Conservation (phyloP, 345 rosid genomes). For the Melaleuca alternifolia region DNA sequence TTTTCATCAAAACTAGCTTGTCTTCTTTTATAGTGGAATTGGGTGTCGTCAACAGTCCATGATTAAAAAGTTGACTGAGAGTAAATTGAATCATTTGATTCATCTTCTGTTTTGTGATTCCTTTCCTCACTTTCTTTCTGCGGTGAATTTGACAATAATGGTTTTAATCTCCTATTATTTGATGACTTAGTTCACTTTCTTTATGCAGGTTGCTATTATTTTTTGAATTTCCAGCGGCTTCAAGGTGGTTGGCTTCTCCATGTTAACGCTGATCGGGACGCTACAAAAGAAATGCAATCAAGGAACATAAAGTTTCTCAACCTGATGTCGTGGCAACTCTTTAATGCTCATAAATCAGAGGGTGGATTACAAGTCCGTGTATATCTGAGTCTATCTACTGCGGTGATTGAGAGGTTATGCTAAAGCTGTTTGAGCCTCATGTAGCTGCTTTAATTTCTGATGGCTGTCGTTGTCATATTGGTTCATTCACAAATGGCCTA, state of each 20-base stretch:
- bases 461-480: not conserved
- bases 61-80: not conserved
- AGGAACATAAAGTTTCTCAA: not conserved
- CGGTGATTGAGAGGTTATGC: not conserved
- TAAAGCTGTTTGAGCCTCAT: not conserved
- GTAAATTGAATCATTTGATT: not conserved
- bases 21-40: not conserved
- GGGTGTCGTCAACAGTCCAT: not conserved
- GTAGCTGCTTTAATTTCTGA: not conserved
- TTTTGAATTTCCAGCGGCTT: not conserved
- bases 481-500: not conserved
- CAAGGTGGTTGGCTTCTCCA: not conserved
- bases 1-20: not conserved
- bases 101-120: not conserved
- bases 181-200: not conserved
- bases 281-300: not conserved
- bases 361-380: not conserved
- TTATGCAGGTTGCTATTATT: not conserved
- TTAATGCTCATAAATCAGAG: not conserved
- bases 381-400: not conserved
- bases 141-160: not conserved
- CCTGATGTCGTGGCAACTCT: not conserved
- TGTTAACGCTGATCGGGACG: not conserved
- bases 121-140: not conserved
- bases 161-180: not conserved